These are phyloP conservation scores for Blastobotrys americana DNA, from an alignment of 805 yeast species.

Conservation along the genomic window DNA sequence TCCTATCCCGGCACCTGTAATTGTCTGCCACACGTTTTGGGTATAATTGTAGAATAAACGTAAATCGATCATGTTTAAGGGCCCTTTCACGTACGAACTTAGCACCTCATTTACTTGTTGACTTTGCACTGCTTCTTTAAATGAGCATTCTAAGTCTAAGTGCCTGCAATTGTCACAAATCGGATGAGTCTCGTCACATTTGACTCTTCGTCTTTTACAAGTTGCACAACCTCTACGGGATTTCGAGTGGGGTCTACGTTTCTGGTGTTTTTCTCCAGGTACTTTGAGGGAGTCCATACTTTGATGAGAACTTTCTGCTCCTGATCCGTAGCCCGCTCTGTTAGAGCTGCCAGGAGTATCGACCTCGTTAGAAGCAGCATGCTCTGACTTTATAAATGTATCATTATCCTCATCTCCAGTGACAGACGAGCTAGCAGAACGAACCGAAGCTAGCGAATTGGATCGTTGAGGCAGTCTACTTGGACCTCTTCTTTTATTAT, in stretches of 20 bases:
- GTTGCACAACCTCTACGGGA: conserved; percentile 84
- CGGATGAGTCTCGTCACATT: conserved; percentile 86
- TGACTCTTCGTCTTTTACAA: conserved; percentile 83
- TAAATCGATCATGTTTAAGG: conserved; percentile 64
- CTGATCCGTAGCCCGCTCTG: too few relatives aligned
- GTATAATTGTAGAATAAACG: conserved; percentile 83
- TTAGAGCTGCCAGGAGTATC: too few relatives aligned
- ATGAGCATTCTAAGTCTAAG: conserved; percentile 62
- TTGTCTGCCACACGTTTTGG: conserved; percentile 74
- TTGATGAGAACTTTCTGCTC: too few relatives aligned
- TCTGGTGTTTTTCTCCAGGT: conserved; percentile 27
- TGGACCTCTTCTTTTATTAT: too few relatives aligned
- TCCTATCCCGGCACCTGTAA: conserved; percentile 84
- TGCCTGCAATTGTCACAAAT: conserved; percentile 70
- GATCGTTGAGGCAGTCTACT: too few relatives aligned
- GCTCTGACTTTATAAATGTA: too few relatives aligned
- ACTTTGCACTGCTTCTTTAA: conserved; percentile 5
- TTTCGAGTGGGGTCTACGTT: conserved; percentile 83
- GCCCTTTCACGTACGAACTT: background rate
- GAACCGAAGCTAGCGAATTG: too few relatives aligned
- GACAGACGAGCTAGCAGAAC: too few relatives aligned
- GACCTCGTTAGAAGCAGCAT: too few relatives aligned
- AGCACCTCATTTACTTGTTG: background rate
- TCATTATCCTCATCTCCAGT: too few relatives aligned
- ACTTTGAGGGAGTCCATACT: background rate